Base-by-base conservation (phyloP, 2,329 filamentous ascomycete species). In the Cyclaneusma minus region DNA sequence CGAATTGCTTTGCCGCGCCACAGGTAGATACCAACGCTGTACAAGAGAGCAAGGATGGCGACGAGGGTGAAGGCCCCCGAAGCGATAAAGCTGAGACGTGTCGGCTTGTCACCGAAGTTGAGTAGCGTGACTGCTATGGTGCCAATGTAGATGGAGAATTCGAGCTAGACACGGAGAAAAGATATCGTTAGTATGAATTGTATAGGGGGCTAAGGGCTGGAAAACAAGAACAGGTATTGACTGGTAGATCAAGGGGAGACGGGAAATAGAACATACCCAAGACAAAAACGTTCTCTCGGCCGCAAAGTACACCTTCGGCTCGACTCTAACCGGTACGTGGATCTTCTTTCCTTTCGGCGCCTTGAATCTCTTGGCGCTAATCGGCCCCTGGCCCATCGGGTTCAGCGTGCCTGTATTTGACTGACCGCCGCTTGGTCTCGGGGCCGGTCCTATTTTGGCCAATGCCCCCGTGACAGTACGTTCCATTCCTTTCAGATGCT, bases 281-380 rank as follows among this genome's bases (percentile, higher is more conserved):
- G 83, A 81, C 30, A 98, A 65, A 55, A 94, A 98, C 1, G 89
- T 98, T 37, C 89, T 71, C 54, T 98, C 89, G 1, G 84, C 85
- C 13, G 89, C 89, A 48, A 98, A 93, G 52, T 84, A 93, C 26
- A 98, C 89, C 56, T 98, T 98, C 17, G 89, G 89, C 52, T 98
- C 89, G 17, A 98, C 85, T 25, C 89, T 74, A 29, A 95, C 77
- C 9, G 87, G 87, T 13, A 98, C 89, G 44, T 95, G 87, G 32
- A 98, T 95, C 50, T 81, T 81, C 68, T 85, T 87, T 28, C 80
- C 80, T 49, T 70, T 74, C 8, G 80, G 80, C 6, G 80, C 79
- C 47, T 71, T 75, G 56, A 84, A 70, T 39, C 55, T 62, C 49
- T 62, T 67, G 16, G 50, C 58, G 35, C 64, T 60, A 14, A 74